Conservation (phyloP, 371 early-diverging fungal species). For the Lichtheimia hyalospora region DNA sequence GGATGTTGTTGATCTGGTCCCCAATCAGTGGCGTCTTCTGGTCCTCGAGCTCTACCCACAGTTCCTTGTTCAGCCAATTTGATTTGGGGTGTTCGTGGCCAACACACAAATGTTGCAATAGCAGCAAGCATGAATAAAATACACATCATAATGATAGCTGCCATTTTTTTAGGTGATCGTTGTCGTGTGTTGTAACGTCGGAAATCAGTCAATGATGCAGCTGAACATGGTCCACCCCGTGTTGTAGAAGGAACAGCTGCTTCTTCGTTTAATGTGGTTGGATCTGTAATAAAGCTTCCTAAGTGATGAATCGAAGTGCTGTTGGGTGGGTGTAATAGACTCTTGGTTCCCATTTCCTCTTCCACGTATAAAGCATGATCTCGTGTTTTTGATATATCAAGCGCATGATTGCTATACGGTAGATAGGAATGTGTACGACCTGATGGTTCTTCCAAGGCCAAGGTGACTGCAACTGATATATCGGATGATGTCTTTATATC, state of each 20-base stretch:
- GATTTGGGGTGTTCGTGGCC: conserved; percentile 26
- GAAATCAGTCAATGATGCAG: conserved; percentile 11
- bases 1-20: conserved; percentile 22
- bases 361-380: conserved; percentile 8
- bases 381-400: conserved; percentile 13
- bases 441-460: conserved; percentile 8
- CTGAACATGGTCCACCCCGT: neutral
- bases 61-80: conserved; percentile 16
- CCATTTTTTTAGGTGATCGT: neutral
- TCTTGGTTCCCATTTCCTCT: conserved; percentile 8
- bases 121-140: conserved; percentile 2
- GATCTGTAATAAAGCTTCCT: conserved; percentile 9
- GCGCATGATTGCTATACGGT: conserved; percentile 35
- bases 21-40: conserved; percentile 20
- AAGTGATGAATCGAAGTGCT: conserved; percentile 9
- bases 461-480: conserved; percentile 12
- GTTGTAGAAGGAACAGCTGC: neutral
- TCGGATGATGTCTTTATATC: neutral
- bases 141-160: neutral
- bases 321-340: conserved; percentile 1
- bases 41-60: conserved; percentile 5
- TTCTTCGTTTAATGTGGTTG: conserved; percentile 8
- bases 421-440: conserved; percentile 29
- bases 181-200: conserved; percentile 8
- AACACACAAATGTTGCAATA: conserved; percentile 21